These are phyloP conservation scores for Aschersonia sp. DNA, from an alignment of 2,329 filamentous ascomycete species.

Conservation along the genomic window DNA sequence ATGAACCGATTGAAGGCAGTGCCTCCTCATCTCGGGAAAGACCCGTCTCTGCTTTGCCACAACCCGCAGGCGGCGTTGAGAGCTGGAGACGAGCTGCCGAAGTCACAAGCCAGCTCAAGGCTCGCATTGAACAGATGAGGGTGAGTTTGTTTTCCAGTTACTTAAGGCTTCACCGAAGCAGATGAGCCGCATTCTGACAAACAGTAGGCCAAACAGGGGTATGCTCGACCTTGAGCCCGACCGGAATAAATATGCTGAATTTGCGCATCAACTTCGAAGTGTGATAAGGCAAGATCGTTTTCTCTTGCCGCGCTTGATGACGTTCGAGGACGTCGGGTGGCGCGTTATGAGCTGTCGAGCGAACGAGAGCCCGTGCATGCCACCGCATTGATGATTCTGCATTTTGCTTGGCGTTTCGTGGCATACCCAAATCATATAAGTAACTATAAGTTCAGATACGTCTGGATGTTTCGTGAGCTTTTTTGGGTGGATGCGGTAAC, in stretches of 20 bases:
- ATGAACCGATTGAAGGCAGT: slow-evolving; percentile 17
- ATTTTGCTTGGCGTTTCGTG: slow-evolving; percentile 18
- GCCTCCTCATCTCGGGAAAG: slow-evolving; percentile 15
- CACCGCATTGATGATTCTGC: slow-evolving; percentile 7
- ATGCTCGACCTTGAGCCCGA: slow-evolving; percentile 10
- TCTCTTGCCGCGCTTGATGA: too few species aligned
- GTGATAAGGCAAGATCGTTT: too few species aligned
- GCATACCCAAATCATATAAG: slow-evolving; percentile 14
- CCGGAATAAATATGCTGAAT: too few species aligned
- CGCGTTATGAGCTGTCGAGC: too few species aligned
- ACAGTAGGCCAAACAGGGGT: slow-evolving; percentile 13
- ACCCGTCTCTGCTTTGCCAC: slow-evolving; percentile 20
- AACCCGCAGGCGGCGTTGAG: slow-evolving; percentile 35
- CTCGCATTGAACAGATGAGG: slow-evolving; percentile 98
- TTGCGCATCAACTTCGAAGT: too few species aligned
- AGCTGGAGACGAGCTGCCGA: slow-evolving; percentile 96
- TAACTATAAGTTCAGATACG: neutral
- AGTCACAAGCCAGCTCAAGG: slow-evolving; percentile 94
- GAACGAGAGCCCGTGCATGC: too few species aligned
- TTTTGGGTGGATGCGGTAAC: too few species aligned
- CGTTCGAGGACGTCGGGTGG: too few species aligned
- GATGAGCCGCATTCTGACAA: neutral
- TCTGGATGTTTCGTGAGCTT: too few species aligned
- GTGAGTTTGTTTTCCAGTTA: slow-evolving; percentile 19
- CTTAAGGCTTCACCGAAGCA: neutral